Base-by-base conservation (phyloP, 2,329 filamentous ascomycete species). In the Gaeumannomyces tritici region DNA sequence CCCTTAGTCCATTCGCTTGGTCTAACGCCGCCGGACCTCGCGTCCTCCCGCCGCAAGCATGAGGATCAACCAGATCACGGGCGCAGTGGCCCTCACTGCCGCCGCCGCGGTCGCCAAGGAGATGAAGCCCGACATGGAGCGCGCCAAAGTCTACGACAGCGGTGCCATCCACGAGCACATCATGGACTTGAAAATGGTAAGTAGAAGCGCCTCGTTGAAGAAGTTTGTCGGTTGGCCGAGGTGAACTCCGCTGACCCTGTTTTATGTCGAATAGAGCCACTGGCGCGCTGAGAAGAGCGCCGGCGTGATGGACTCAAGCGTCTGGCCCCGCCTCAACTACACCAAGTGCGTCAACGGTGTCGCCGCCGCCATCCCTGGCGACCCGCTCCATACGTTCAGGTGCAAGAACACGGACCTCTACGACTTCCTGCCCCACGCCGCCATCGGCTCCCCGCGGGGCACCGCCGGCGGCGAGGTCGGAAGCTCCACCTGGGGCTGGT, bases 401-500 rank as follows among this genome's bases (percentile, higher is more conserved):
- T 62, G 61, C 57, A 62, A 59, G 47, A 62, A 62, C 42, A 29
- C 35, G 18, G 61, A 62, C 24, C 61, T 62, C 7, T 62, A 62
- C 61, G 61, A 62, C 47, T 62, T 62, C 61, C 33, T 59, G 57
- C 57, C 61, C 8, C 61, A 62, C 56, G 28, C 61, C 2, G 61
- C 57, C 31, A 54, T 62, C 24, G 61, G 61, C 13, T 59, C 57
- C 21, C 57, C 57, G 21, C 31, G 42, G 11, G 57, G 61, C 21
- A 59, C 35, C 56, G 13, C 27, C 4, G 61, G n/a, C 15, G 61
- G 61, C 18, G 60, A 57, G 55, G 55, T 61, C 47, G 60, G 60
- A n/a, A 61, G 60, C 55, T 61, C 60, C 33, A 27, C 61, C 18
- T 62, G 61, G 61, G 82, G 81, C 4, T 83, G 81, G 81, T 82